Conservation (phyloP, 257 asterid species). For the Capsicum pubescens region DNA sequence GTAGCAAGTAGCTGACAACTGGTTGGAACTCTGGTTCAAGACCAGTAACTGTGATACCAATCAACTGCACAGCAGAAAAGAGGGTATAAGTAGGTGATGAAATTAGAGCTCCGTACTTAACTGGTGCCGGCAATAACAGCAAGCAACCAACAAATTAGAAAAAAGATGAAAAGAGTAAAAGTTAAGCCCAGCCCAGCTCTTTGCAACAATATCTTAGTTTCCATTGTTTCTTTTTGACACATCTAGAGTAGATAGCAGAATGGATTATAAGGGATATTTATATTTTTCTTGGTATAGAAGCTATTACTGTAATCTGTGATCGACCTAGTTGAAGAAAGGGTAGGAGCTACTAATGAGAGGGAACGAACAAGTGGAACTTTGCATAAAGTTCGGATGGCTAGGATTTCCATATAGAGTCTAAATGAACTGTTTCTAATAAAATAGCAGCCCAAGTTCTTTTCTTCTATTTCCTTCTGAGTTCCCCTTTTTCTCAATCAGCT, state of each 20-base stretch:
- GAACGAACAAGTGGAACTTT: background rate
- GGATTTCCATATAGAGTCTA: background rate
- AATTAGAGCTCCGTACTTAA: background rate
- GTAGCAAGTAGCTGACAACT: constrained; percentile 75
- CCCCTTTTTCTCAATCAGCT: constrained; percentile 9
- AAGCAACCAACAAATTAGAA: background rate
- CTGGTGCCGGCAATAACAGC: constrained; percentile 18
- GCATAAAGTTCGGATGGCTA: background rate
- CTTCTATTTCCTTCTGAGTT: constrained; percentile 23
- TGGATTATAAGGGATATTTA: background rate
- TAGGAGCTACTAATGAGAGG: background rate
- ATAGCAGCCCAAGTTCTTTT: background rate
- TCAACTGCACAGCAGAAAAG: constrained; percentile 62
- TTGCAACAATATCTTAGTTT: background rate
- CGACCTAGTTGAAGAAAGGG: background rate
- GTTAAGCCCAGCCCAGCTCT: background rate
- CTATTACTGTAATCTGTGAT: background rate
- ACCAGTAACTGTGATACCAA: constrained; percentile 82
- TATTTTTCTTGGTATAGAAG: background rate
- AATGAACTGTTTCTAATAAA: background rate
- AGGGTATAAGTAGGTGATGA: constrained; percentile 3
- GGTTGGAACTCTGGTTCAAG: constrained; percentile 96
- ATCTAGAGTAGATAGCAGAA: background rate
- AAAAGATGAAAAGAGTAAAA: constrained; percentile 5
- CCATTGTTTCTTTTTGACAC: background rate